Base-by-base conservation (phyloP, 192 early-diverging fungal species). In the Backusella macrospora region DNA sequence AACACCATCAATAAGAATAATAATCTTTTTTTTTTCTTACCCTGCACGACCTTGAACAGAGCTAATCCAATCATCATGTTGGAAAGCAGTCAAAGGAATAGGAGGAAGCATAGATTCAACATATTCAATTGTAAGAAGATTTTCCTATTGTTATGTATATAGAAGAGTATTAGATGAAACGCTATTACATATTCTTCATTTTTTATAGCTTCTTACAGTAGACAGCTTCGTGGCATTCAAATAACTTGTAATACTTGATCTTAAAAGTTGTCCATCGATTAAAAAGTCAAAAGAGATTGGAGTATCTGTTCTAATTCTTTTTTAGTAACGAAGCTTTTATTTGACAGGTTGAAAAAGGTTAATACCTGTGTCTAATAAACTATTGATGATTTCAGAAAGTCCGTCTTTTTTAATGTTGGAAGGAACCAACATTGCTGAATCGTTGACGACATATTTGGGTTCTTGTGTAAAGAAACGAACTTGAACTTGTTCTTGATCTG, bases 21-120 rank as follows among this genome's bases (percentile, higher is more conserved):
- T 34, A 34, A 34, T 1, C 71, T 63, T 9, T 74, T 68, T 14
- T 37, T 34, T 0, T 13, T 7, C 29, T 62, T 71, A 71, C 69
- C 62, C 48, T 29, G 43, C 34, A 15, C 79, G 76, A 21, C 77
- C 80, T 66, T 87, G 80, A 8, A 94, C 92, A 29, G 91, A 90
- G 72, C 91, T 91, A 72, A 99, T 92, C 97, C 97, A 99, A 79
- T 99, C 97, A 74, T 98, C 95, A 72, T 96, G 95, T 75, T 95
- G 89, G 73, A 88, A 93, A 21, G 94, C 86, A 15, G 91, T 88
- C 40, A 94, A 77, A 52, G 88, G 86, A 14, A 85, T 88, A 16
- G 97, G 97, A 14, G 96, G 96, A 52, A 94, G 86, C 85, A 93
- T 89, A 8, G 93, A 92, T 79, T 95, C 92, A n/a, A 98, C 89